These are phyloP conservation scores for Haematococcus lacustris DNA, from an alignment of 139 green algal species.

Conservation along the genomic window DNA sequence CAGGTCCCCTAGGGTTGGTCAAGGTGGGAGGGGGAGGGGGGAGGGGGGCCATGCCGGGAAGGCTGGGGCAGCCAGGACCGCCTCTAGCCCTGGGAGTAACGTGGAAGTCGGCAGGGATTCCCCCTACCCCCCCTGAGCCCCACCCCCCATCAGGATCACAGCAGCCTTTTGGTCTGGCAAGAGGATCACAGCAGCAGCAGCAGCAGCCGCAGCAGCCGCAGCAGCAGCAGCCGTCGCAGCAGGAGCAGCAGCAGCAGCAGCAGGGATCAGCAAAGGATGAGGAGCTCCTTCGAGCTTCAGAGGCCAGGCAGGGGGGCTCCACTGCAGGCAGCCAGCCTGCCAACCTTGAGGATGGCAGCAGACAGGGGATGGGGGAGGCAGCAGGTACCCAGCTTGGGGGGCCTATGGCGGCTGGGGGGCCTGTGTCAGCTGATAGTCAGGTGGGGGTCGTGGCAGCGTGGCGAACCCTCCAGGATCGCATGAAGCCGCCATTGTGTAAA, in stretches of 20 bases:
- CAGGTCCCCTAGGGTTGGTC: neutral
- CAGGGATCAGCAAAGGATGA: neutral
- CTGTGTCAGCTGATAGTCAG: neutral
- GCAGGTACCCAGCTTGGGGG: neutral
- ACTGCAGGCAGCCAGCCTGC: neutral
- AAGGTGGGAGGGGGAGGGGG: neutral
- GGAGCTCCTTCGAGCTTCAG: neutral
- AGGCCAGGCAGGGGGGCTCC: neutral
- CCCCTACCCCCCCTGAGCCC: too few relatives aligned
- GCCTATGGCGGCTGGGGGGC: neutral
- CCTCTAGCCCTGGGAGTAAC: too few relatives aligned
- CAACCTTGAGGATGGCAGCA: neutral
- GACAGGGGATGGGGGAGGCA: neutral
- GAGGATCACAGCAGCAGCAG: neutral
- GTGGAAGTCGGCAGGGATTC: too few relatives aligned
- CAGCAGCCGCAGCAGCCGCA: neutral
- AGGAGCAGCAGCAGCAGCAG: neutral
- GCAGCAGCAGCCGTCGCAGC: neutral
- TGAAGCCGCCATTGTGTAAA: conserved; percentile 3
- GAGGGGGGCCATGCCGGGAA: neutral
- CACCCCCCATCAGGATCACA: too few relatives aligned
- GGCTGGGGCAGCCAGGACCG: too few relatives aligned
- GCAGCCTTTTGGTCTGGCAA: too few relatives aligned
- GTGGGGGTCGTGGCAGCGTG: neutral
- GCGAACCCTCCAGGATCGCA: neutral